These are phyloP conservation scores for Psilocybe cubensis DNA, from an alignment of 768 basidiomycete species.

Conservation along the genomic window DNA sequence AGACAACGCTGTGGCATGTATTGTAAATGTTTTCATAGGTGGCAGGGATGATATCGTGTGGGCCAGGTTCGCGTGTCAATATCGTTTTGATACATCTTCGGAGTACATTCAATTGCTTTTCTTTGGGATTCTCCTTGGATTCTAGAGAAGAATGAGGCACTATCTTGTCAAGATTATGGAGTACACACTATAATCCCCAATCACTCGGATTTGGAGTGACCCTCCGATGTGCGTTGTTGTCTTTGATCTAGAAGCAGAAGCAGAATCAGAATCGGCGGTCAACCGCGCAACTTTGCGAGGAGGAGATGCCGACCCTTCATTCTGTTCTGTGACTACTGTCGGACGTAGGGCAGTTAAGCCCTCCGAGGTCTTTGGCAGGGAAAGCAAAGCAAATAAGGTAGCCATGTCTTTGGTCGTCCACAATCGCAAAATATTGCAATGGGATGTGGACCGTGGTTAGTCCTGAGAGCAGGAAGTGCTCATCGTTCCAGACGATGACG, in stretches of 20 bases:
- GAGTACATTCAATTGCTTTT: constrained; percentile 33
- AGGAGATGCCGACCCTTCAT: constrained; percentile 58
- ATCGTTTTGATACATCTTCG: constrained; percentile 41
- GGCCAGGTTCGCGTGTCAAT: constrained; percentile 36
- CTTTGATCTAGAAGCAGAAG: constrained; percentile 62
- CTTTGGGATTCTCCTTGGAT: constrained; percentile 26
- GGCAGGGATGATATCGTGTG: constrained; percentile 37
- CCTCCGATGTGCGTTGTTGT: constrained; percentile 30
- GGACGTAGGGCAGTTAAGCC: constrained; percentile 49
- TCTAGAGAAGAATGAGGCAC: background rate
- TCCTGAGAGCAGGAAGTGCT: too few species aligned
- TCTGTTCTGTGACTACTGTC: constrained; percentile 33
- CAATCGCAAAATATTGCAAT: too few species aligned
- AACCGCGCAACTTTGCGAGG: constrained; percentile 72
- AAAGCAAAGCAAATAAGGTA: constrained; percentile 43
- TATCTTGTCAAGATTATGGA: background rate
- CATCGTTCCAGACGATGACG: too few species aligned
- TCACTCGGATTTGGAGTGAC: constrained; percentile 51
- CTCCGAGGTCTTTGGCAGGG: constrained; percentile 53
- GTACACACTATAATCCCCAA: constrained; percentile 41
- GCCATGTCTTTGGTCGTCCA: constrained; percentile 28
- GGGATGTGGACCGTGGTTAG: too few species aligned
- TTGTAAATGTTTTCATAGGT: constrained; percentile 61
- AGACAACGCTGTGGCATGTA: constrained; percentile 60
- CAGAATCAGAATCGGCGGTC: constrained; percentile 68